These are phyloP conservation scores for Mariannaea elegans DNA, from an alignment of 2,329 filamentous ascomycete genomes.

Conservation along the genomic window DNA sequence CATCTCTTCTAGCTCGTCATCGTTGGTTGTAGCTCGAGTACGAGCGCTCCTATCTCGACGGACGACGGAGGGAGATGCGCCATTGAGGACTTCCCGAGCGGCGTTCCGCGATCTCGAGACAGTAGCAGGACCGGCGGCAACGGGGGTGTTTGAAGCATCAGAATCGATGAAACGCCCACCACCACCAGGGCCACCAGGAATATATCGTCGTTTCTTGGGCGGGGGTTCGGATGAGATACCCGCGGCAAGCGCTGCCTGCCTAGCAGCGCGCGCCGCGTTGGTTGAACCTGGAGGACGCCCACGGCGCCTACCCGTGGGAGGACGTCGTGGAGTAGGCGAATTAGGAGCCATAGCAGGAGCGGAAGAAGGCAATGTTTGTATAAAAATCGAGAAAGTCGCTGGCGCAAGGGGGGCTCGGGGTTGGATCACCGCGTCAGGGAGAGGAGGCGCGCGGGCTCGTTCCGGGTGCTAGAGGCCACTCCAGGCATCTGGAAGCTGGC, in stretches of 20 bases:
- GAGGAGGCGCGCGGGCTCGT: constrained; percentile 44
- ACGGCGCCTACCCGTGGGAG: constrained; percentile 55
- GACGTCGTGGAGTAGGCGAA: constrained; percentile 52
- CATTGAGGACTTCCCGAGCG: constrained; percentile 55
- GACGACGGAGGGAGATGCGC: constrained; percentile 52
- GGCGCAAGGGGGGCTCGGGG: constrained; percentile 26
- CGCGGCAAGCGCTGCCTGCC: constrained; percentile 46
- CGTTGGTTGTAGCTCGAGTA: constrained; percentile 61
- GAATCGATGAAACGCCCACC: constrained; percentile 85
- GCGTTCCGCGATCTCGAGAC: constrained; percentile 61
- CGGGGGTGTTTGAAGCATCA: constrained; percentile 68
- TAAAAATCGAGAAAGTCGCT: constrained; percentile 21
- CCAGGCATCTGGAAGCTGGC: constrained; percentile 39
- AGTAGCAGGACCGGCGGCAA: constrained; percentile 50
- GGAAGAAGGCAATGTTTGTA: constrained; percentile 24
- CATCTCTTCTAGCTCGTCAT: constrained; percentile 66
- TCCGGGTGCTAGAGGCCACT: constrained; percentile 40
- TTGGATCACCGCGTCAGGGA: constrained; percentile 40
- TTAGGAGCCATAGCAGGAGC: constrained; percentile 44
- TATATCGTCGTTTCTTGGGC: constrained; percentile 77
- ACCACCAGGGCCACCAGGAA: constrained; percentile 86
- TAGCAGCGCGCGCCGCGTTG: constrained; percentile 50
- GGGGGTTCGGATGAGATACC: constrained; percentile 65
- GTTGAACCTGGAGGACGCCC: constrained; percentile 57
- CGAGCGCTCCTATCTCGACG: constrained; percentile 67